Evolutionary conservation across 495 filamentous ascomycete species (phyloP).

Genomic region (Annulohypoxylon maeteangense): DNA sequence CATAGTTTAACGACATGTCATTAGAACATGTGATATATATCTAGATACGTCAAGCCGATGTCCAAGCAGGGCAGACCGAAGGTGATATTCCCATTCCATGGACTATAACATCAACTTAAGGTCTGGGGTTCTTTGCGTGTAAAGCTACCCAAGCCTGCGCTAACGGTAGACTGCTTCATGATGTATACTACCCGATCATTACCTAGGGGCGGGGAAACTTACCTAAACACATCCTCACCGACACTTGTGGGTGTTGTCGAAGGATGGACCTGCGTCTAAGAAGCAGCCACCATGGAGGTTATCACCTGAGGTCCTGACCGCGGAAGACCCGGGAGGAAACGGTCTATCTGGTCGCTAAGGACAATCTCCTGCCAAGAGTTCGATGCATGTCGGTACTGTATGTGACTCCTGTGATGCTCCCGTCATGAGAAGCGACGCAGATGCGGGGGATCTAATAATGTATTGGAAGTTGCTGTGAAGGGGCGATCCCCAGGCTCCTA

Average conservation of each 20-base stretch:
- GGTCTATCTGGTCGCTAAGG: conserved; percentile 7
- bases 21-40: not conserved
- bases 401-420: conserved; percentile 15
- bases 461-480: conserved; percentile 8
- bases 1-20: not conserved
- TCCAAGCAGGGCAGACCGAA: not conserved
- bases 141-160: conserved; percentile 10
- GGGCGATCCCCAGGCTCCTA: conserved; percentile 15
- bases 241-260: conserved; percentile 3
- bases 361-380: conserved; percentile 28
- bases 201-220: conserved; percentile 16
- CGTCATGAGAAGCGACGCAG: conserved; percentile 8
- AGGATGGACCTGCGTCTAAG: not conserved
- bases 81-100: conserved; percentile 11
- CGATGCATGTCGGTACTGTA: conserved; percentile 36
- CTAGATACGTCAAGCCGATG: not conserved
- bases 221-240: conserved; percentile 2
- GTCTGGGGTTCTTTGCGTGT: not conserved
- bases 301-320: conserved; percentile 11
- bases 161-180: conserved; percentile 5
- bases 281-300: conserved; percentile 1
- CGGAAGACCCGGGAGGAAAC: conserved; percentile 37
- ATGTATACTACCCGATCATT: not conserved
- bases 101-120: conserved; percentile 24
- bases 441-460: conserved; percentile 5